A percentile compares a stretch with the other conserved stretches of the same genome.
Evolutionary conservation across 1,284 basidiomycete species (phyloP).

Genomic region (Phylloporus gajari): DNA sequence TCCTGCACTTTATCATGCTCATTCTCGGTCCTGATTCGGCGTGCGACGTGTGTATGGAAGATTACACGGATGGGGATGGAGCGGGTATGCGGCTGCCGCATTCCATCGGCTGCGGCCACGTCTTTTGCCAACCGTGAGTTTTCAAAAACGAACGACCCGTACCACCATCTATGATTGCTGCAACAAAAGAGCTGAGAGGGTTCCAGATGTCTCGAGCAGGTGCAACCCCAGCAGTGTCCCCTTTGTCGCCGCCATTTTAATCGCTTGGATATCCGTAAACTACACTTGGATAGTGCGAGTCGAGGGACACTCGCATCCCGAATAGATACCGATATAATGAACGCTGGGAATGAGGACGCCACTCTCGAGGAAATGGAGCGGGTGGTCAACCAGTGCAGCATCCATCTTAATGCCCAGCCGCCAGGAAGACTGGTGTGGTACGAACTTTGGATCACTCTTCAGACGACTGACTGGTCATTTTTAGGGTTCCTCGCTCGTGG

Average conservation of each 20-base stretch:
- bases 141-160: neutral
- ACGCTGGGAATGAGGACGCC: neutral
- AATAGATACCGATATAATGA: constrained; percentile 1
- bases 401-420: neutral
- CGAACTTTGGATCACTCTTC: neutral
- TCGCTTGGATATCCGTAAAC: constrained; percentile 9
- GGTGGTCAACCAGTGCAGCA: constrained; percentile 10
- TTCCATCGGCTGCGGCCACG: constrained; percentile 26
- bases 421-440: neutral
- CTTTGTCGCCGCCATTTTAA: constrained; percentile 25
- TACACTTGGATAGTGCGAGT: constrained; percentile 9
- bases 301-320: neutral
- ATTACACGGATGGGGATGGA: constrained; percentile 12
- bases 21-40: constrained; percentile 19
- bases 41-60: constrained; percentile 29
- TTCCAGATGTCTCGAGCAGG: constrained; percentile 17
- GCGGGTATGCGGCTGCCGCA: constrained; percentile 15
- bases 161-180: no score
- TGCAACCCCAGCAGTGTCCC: no score
- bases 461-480: no score
- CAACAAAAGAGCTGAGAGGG: neutral
- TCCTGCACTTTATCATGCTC: constrained; percentile 17
- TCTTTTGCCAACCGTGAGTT: constrained; percentile 23
- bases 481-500: constrained; percentile 5
- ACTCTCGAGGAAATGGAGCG: constrained; percentile 21